These are phyloP conservation scores for Dipsacomyces acuminosporus DNA, from an alignment of 371 early-diverging fungal genomes.

Conservation along the genomic window DNA sequence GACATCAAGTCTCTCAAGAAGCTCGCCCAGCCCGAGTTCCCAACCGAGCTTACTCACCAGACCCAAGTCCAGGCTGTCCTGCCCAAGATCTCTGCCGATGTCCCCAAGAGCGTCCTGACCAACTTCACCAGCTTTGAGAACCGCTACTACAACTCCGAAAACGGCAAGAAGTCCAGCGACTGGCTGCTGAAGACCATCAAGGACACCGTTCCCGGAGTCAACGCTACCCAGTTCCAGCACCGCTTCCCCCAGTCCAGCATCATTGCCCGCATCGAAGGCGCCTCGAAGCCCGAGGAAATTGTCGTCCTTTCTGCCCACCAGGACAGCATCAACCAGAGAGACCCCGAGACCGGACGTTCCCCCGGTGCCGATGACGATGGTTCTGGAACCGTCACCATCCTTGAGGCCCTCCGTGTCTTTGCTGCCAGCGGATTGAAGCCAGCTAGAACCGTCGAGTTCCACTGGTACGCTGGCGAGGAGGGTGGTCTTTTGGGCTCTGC, in stretches of 20 bases:
- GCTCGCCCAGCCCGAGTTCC: neutral
- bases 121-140: slow-evolving; percentile 69
- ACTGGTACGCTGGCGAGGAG: slow-evolving; percentile 84
- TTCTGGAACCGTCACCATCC: slow-evolving; percentile 68
- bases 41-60: neutral
- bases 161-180: slow-evolving; percentile 58
- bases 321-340: slow-evolving; percentile 75
- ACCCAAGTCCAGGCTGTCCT: slow-evolving; percentile 52
- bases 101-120: slow-evolving; percentile 57
- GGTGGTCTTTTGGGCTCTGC: slow-evolving; percentile 82
- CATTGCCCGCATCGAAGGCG: slow-evolving; percentile 62
- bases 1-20: neutral
- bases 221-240: slow-evolving; percentile 68
- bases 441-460: slow-evolving; percentile 79
- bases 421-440: slow-evolving; percentile 62
- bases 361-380: slow-evolving; percentile 68
- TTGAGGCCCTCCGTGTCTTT: slow-evolving; percentile 72
- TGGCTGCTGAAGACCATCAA: slow-evolving; percentile 64
- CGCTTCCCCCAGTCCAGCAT: slow-evolving; percentile 26
- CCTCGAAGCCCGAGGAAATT: slow-evolving; percentile 51
- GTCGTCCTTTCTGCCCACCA: slow-evolving; percentile 85
- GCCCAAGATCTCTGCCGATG: slow-evolving; percentile 52
- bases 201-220: slow-evolving; percentile 50
- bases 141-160: slow-evolving; percentile 73
- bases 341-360: slow-evolving; percentile 65